Conservation (phyloP, 2,329 filamentous ascomycete species). For the Ophiosphaerella korrae region DNA sequence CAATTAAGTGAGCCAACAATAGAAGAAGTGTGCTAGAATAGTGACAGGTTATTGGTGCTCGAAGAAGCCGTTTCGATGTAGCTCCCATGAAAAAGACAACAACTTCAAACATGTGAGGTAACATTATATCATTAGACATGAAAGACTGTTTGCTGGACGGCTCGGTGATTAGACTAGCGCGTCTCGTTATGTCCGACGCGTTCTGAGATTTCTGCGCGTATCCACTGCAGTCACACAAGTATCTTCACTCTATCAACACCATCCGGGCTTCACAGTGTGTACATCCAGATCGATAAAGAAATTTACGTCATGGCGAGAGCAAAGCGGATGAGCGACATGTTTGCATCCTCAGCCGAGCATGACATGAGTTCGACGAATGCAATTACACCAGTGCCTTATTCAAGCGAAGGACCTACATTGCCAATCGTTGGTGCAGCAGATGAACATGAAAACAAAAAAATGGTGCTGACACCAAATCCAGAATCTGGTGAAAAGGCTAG, state of each 20-base stretch:
- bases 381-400: slow-evolving; percentile 14
- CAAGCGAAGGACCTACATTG: slow-evolving; percentile 29
- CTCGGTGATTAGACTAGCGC: no score
- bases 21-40: no score
- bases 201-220: no score
- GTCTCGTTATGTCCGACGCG: no score
- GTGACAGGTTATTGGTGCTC: no score
- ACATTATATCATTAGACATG: no score
- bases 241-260: not conserved
- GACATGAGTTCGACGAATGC: slow-evolving; percentile 4
- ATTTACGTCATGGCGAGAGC: slow-evolving; percentile 15
- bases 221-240: no score
- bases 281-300: not conserved
- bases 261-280: not conserved
- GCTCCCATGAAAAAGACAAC: no score
- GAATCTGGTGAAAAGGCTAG: slow-evolving; percentile 10
- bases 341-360: slow-evolving; percentile 18
- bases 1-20: no score
- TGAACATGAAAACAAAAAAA: not conserved
- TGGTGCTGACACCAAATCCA: not conserved
- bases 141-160: no score
- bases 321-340: slow-evolving; percentile 28
- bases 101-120: no score
- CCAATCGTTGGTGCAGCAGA: slow-evolving; percentile 13
- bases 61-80: no score